A percentile compares a stretch with the other conserved stretches of the same genome.
These are phyloP conservation scores for Mucor piriformis DNA, from an alignment of 371 early-diverging fungal species.

Conservation along the genomic window DNA sequence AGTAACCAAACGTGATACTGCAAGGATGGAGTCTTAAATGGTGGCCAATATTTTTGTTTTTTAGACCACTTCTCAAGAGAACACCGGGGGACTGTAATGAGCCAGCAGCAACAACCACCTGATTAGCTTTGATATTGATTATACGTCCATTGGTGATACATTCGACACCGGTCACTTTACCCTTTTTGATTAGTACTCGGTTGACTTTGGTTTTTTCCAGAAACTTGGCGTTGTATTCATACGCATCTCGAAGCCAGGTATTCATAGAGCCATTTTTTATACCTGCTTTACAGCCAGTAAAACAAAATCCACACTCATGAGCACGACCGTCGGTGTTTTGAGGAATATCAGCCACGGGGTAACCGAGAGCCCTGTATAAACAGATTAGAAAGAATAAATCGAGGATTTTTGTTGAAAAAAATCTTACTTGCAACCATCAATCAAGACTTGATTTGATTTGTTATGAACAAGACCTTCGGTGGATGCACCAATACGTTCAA, in stretches of 20 bases:
- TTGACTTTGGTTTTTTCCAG: constrained; percentile 61
- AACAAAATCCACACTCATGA: constrained; percentile 74
- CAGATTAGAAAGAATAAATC: background rate
- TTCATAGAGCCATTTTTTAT: constrained; percentile 72
- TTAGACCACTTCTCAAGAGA: constrained; percentile 66
- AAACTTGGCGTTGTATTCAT: constrained; percentile 62
- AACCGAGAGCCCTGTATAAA: constrained; percentile 58
- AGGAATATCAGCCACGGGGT: constrained; percentile 57
- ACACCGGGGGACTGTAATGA: constrained; percentile 72
- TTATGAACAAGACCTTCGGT: constrained; percentile 64
- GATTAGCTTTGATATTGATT: constrained; percentile 42
- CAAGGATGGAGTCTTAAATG: constrained; percentile 72
- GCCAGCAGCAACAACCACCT: constrained; percentile 70
- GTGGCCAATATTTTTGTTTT: constrained; percentile 74
- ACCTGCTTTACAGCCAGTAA: constrained; percentile 70
- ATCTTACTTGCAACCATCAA: constrained; percentile 64
- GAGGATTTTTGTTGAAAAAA: no score
- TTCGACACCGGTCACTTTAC: constrained; percentile 57
- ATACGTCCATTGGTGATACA: constrained; percentile 28
- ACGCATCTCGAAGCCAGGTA: constrained; percentile 73
- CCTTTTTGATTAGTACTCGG: constrained; percentile 55
- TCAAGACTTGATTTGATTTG: constrained; percentile 58
- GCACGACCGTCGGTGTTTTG: constrained; percentile 66
- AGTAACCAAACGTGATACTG: constrained; percentile 62
- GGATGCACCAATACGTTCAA: constrained; percentile 59